These are phyloP conservation scores for Colletotrichum limetticola DNA, from an alignment of 2,329 filamentous ascomycete species.

Conservation along the genomic window DNA sequence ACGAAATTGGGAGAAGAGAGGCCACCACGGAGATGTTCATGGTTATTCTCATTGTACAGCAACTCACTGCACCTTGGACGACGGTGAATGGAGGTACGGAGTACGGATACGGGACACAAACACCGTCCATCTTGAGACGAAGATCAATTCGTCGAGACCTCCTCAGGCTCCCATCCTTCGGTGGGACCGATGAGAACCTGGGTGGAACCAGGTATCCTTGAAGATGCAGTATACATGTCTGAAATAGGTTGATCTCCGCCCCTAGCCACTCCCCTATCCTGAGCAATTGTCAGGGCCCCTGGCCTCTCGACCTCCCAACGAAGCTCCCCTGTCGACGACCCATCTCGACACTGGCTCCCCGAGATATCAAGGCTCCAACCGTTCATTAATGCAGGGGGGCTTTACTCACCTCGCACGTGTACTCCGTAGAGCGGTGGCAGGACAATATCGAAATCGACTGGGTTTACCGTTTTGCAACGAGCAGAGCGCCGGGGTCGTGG, in stretches of 20 bases:
- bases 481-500: conserved; percentile 16
- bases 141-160: not conserved
- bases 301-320: not conserved
- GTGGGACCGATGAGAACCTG: not conserved
- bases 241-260: conserved; percentile 32
- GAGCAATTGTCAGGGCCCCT: not conserved
- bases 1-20: not conserved
- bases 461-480: conserved; percentile 6
- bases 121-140: not conserved
- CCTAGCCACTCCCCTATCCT: conserved; percentile 22
- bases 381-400: conserved; percentile 17
- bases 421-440: conserved; percentile 17
- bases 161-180: not conserved
- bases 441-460: conserved; percentile 27
- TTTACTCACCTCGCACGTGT: not conserved
- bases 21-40: not conserved
- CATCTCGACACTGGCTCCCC: conserved; percentile 22
- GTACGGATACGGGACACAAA: not conserved
- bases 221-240: conserved; percentile 27
- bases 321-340: conserved; percentile 14
- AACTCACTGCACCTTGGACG: not conserved
- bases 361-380: conserved; percentile 13
- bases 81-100: not conserved
- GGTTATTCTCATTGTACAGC: not conserved
- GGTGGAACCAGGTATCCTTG: conserved; percentile 13